Percentiles rank a stretch among this genome's conserved stretches.
These are phyloP conservation scores for Fraxinus sp. DNA, from an alignment of 305 asterid species.

Conservation along the genomic window DNA sequence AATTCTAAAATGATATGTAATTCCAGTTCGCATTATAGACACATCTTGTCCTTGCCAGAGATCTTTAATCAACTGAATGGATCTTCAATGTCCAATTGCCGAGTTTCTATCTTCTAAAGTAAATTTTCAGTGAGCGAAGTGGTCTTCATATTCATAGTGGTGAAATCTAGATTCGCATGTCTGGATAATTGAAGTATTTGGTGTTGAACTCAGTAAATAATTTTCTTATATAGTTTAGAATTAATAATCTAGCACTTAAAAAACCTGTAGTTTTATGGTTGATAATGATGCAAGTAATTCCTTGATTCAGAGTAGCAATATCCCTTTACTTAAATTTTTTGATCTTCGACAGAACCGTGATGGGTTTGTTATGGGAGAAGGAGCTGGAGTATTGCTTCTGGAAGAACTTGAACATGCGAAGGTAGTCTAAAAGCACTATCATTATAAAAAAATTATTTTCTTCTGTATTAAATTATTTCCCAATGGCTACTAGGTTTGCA, in stretches of 20 bases:
- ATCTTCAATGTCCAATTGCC: neutral
- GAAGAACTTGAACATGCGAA: conserved; percentile 96
- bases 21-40: neutral
- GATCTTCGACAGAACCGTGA: conserved; percentile 68
- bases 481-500: neutral
- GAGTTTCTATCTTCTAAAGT: neutral
- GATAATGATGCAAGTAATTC: neutral
- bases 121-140: neutral
- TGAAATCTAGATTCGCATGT: neutral
- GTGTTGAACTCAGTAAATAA: conserved; percentile 3
- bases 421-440: conserved; percentile 35
- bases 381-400: conserved; percentile 84
- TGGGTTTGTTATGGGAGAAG: conserved; percentile 98
- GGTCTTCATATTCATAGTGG: neutral
- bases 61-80: neutral
- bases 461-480: neutral
- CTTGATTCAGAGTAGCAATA: conserved; percentile 9
- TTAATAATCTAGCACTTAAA: neutral
- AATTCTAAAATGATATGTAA: neutral
- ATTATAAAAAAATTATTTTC: neutral
- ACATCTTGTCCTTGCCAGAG: neutral
- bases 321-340: conserved; percentile 16
- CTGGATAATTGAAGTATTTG: neutral
- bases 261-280: neutral
- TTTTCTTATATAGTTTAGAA: conserved; percentile 7